phyloP scores from a whole-genome alignment of 257 asterid species.

The Plantago ovata region DNA sequence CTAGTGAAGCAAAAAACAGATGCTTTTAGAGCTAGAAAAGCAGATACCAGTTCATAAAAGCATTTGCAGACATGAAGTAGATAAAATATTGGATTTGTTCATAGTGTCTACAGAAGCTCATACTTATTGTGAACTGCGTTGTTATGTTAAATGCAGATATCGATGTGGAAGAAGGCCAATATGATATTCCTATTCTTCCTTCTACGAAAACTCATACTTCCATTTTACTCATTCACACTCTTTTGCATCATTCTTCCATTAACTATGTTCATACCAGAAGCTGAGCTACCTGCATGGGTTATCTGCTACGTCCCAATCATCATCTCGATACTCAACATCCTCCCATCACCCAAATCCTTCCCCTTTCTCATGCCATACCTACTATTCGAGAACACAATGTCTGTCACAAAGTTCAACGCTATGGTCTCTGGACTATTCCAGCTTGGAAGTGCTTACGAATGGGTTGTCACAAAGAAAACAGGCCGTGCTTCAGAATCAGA shows the following conservation, averaged over 20 bases:
- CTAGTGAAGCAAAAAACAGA: too few species aligned
- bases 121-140: background rate
- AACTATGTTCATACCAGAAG: slow-evolving; percentile 94
- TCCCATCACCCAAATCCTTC: slow-evolving; percentile 80
- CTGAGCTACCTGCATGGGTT: slow-evolving; percentile 81
- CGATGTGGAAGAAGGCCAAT: slow-evolving; percentile 75
- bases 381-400: slow-evolving; percentile 92
- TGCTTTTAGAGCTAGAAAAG: too few species aligned
- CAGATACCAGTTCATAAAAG: too few species aligned
- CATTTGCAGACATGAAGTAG: too few species aligned
- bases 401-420: slow-evolving; percentile 92
- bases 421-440: slow-evolving; percentile 90
- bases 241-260: slow-evolving; percentile 88
- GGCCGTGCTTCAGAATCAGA: slow-evolving; percentile 88
- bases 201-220: slow-evolving; percentile 77
- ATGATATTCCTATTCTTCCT: slow-evolving; percentile 86
- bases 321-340: slow-evolving; percentile 74
- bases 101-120: background rate
- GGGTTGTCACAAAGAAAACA: slow-evolving; percentile 92
- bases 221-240: slow-evolving; percentile 88
- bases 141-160: slow-evolving; percentile 47
- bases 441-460: slow-evolving; percentile 83
- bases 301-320: slow-evolving; percentile 78
- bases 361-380: slow-evolving; percentile 94
- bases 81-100: background rate